Base-by-base conservation (phyloP, 2,329 filamentous ascomycete genomes). In the Colletotrichum sp. region DNA sequence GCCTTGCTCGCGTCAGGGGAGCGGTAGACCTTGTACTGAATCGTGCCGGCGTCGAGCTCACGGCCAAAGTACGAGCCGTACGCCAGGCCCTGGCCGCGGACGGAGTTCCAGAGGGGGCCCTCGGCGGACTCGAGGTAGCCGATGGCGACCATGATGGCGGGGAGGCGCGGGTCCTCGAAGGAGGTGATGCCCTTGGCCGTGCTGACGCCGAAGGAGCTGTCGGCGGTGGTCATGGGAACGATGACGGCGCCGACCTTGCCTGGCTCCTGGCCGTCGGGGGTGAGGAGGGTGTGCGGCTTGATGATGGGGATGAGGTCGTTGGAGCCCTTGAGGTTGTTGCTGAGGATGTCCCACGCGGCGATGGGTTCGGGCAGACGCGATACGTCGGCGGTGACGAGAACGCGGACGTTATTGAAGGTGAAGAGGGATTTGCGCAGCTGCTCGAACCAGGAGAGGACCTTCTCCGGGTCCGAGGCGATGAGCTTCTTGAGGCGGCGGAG, bases 121-220 rank as follows among this genome's bases (percentile, higher is more conserved):
- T 99, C 97, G 21, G 98, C 94, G 1, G 96, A 93, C 82, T 98
- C 96, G 76, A 99, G 93, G 82, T 98, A 99, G 24, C 96, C 93
- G 66, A 96, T 92, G 1, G 96, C 96, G 9, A 99, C 96, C 83
- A 98, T 92, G 68, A 98, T 90, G 3, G 96, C 93, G 0, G 97
- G 96, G 2, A 99, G 89, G 18, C 92, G 90, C 0, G 96, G 93
- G 81, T 98, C 94, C 6, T 90, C 89, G 81, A 94, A 96, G 0
- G 93, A 95, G 28, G 91, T 90, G 18, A 96, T 91, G 8, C 96
- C 96, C 57, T 91, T 90, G 3, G 93, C 90, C 13, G 94, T 94
- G 80, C 95, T 92, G 76, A 96, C 91, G 28, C 93, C 94, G 85
- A 95, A 99, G 2, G 96, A 98, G 59, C 95, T 98, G 86, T 99